Evolutionary conservation across 2,329 filamentous ascomycete species (phyloP), one percentile per base, ranked within the genome.

Genomic region (Cordyceps militaris): DNA sequence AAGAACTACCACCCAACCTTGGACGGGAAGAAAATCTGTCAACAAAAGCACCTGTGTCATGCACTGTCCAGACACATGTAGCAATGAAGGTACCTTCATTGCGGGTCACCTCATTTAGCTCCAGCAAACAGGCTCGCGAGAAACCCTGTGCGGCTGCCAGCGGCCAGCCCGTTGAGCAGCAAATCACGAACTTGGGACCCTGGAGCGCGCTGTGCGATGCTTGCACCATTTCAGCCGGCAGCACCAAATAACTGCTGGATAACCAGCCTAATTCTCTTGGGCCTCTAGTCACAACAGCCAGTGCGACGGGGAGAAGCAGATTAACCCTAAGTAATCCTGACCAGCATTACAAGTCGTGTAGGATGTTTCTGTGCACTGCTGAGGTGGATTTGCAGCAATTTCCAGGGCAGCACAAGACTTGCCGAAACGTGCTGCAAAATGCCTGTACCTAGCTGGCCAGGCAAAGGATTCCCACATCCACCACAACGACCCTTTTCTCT

Each of bases 101-200:
- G 49, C 49, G 49, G 49, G 49, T 40, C 49, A 38, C 36, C 49
- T 51, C 23, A 24, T 51, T 51, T 51, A 13, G 49, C 49, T 19
- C 49, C 49, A 40, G 49, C 49, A 51, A 51, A 40, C 49, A 28
- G 14, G 34, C 16, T 9, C 23, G 13, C 34, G 40, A 19, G 23
- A 8, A 40, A 24, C 34, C 16, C 49, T 38, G 32, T 47, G 21
- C 26, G 11, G 30, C 10, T 6, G 13, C 14, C 13, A 19, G 28
- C 28, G 47, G 47, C 13, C 19, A 40, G 49, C 23, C 49, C 16
- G 49, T 51, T 14, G 14, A 32, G 16, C 16, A 46, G 13, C 43
- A 14, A 26, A 47, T 13, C 8, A 30, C 8, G 30, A 4, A 42
- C 13, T 16, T n/a, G 34, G n/a, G 11, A n/a, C 28, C 11, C 28